Conservation (phyloP, 345 rosid genomes). For the Acer negundo region DNA sequence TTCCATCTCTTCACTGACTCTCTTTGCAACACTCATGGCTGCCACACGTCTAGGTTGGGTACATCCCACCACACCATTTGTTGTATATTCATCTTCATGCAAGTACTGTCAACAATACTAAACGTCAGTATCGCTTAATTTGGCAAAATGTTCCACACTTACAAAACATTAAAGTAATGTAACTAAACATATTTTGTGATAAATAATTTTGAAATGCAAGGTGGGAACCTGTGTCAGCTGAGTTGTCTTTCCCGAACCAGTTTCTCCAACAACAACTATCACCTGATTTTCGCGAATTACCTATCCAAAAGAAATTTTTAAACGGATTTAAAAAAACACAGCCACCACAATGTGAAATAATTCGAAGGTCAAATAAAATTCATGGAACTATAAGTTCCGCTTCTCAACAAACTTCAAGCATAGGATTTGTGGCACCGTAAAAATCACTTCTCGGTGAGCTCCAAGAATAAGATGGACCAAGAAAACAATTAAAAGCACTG, state of each 20-base stretch:
- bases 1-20: conserved; percentile 99
- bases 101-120: conserved; percentile 59
- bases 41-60: conserved; percentile 99
- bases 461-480: neutral
- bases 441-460: neutral
- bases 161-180: neutral
- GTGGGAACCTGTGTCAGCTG: conserved; percentile 84
- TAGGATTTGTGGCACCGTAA: neutral
- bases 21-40: conserved; percentile 99
- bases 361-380: neutral
- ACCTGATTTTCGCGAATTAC: conserved; percentile 95
- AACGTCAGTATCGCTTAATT: conserved; percentile 6
- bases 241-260: conserved; percentile 99
- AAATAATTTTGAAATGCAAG: neutral
- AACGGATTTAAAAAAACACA: neutral
- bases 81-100: conserved; percentile 88
- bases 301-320: conserved; percentile 35
- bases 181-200: neutral
- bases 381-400: neutral
- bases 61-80: conserved; percentile 78
- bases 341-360: neutral
- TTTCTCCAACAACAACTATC: conserved; percentile 90
- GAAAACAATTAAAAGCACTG: neutral
- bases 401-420: neutral
- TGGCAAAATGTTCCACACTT: neutral